Conservation (phyloP, 805 yeast species). For the Candida hispaniensis region DNA sequence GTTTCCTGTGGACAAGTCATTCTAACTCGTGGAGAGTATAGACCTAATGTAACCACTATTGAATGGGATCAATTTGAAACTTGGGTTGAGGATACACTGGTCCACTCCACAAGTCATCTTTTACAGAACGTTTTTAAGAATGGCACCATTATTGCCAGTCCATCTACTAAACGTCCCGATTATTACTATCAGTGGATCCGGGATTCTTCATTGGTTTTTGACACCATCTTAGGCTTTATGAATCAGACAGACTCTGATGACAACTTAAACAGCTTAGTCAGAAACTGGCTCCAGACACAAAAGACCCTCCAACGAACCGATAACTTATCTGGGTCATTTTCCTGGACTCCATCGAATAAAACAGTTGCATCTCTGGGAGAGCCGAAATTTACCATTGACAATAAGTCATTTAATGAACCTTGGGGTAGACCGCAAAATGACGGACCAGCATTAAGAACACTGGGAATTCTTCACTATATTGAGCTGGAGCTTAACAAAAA, state of each 20-base stretch:
- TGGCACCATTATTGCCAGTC: constrained; percentile 45
- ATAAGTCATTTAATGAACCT: constrained; percentile 44
- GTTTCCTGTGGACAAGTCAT: too few relatives aligned
- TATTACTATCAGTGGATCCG: constrained; percentile 87
- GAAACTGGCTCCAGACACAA: constrained; percentile 53
- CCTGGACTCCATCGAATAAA: constrained; percentile 8
- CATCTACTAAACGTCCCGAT: constrained; percentile 59
- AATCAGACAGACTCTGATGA: constrained; percentile 23
- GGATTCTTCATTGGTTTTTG: constrained; percentile 69
- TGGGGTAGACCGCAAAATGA: constrained; percentile 98
- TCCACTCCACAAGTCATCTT: too few relatives aligned
- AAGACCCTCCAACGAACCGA: constrained; percentile 49
- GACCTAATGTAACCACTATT: too few relatives aligned
- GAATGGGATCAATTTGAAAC: too few relatives aligned
- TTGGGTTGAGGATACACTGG: too few relatives aligned
- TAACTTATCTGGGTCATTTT: constrained; percentile 59
- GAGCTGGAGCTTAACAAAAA: constrained; percentile 32
- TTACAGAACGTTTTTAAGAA: constrained; percentile 3
- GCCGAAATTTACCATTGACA: constrained; percentile 71
- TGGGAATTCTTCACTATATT: constrained; percentile 51
- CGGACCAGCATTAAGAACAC: constrained; percentile 78
- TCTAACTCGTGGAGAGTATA: too few relatives aligned
- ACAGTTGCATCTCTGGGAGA: constrained; percentile 58
- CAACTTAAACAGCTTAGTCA: too few relatives aligned
- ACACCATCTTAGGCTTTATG: constrained; percentile 37